A percentile compares a stretch with the other conserved stretches of the same genome.
Evolutionary conservation across 768 basidiomycete species (phyloP).

Genomic region (Omphalotus guepiniiformis): DNA sequence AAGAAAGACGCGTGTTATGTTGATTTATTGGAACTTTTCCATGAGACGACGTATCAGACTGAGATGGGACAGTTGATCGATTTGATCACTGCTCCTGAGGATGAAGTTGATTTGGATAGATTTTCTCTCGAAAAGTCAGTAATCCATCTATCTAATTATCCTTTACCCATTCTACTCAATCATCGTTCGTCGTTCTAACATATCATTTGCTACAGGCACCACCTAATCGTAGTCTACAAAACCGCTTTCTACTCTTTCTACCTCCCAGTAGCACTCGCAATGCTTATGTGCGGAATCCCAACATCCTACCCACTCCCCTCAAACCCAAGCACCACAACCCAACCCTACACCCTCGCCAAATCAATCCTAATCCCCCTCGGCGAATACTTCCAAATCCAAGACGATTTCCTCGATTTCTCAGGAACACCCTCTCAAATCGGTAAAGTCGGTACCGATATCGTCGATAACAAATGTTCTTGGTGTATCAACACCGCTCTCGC

Average conservation of each 20-base stretch:
- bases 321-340: conserved; percentile 25
- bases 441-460: conserved; percentile 96
- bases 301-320: conserved; percentile 64
- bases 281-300: conserved; percentile 72
- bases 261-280: conserved; percentile 93
- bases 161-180: background rate
- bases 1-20: conserved; percentile 76
- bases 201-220: conserved; percentile 51
- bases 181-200: background rate
- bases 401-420: conserved; percentile 93
- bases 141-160: background rate
- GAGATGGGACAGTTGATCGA: conserved; percentile 97
- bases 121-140: conserved; percentile 83
- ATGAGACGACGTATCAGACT: conserved; percentile 86
- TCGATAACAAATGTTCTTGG: conserved; percentile 99
- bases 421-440: conserved; percentile 63
- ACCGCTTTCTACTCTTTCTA: conserved; percentile 99
- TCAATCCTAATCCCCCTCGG: conserved; percentile 88
- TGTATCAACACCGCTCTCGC: conserved; percentile 83
- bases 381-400: conserved; percentile 98
- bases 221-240: conserved; percentile 94
- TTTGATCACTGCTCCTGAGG: conserved; percentile 92
- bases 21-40: conserved; percentile 88
- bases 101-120: conserved; percentile 77
- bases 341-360: conserved; percentile 26